Base-by-base conservation (phyloP, 176 grass and related monocot genomes). In the Tillandsia leiboldiana region DNA sequence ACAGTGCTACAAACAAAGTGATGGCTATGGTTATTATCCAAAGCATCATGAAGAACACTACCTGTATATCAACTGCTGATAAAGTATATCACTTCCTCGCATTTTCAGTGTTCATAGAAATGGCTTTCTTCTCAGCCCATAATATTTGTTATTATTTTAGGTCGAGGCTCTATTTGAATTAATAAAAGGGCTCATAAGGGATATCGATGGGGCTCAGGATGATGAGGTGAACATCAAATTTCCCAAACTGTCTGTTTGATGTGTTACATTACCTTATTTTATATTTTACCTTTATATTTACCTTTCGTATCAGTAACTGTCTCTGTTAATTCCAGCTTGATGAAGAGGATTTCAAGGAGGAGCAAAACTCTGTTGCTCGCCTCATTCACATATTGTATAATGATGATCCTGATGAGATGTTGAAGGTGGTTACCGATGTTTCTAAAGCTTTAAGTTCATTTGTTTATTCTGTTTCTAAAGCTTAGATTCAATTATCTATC, bases 281-380 rank as follows among this genome's bases (percentile, higher is more conserved):
- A 42, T 42, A 42, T 20, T 42, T 61, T n/a, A 23, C 15, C 5
- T 42, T 56, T 12, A 20, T 42, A 42, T 42, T 61, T n/a, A 61
- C 15, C 33, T 42, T 56, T 12, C 52, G 10, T n/a, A 56, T 61
- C 56, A 2, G 56, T 61, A 61, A 61, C 56, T 48, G 12, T 71
- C 71, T 12, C 74, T 63, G 11, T 69, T 64, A 53, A 42, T 42
- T 85, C 33, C 33, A 91, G 89, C 79, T 87, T 91, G 94, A 97
- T 67, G 94, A 97, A 79, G 94, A 97, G 63, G 94, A 97, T 87
- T 97, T 97, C 62, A 97, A 97, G 69, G 94, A 99, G 82, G 94
- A 97, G 67, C 89, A 97, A 66, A 97, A 88, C 67, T 97, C 89
- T 77, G 94, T 97, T 33, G 94, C 94, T 42, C 84, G 94, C 56